Evolutionary conservation across 2,329 filamentous ascomycete genomes (phyloP), one percentile per base, ranked within the genome.

Genomic region (Trichoderma afroharzianum): DNA sequence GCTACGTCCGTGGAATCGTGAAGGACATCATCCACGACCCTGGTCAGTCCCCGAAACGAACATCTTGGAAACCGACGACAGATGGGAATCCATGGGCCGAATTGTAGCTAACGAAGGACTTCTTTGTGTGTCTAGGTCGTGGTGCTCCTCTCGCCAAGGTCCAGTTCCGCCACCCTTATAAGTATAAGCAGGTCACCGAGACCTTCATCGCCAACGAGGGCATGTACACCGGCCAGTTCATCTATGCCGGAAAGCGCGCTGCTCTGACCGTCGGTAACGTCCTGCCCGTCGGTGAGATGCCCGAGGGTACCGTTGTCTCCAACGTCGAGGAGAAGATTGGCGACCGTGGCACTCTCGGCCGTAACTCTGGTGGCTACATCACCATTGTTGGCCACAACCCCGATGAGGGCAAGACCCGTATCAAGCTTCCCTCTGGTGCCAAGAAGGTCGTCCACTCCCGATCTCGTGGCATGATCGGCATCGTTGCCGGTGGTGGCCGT

Each of bases 181-280:
- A 91, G 86, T 98, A 93, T 93, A 97, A 97, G 92, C 92, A 95
- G 84, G 88, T 94, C 85, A 95, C 92, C 85, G 95, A 99, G 92
- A 99, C 96, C 80, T 98, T 99, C 92, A 99, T 99, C 83, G 96
- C 96, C 87, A 99, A 98, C 88, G 96, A 98, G 90, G 96, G 96
- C 88, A 98, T 98, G 95, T 99, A 98, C 93, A 98, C 96, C 78
- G 96, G 96, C 84, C 96, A 99, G 87, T 99, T 99, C 91, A 94
- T 99, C 92, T 99, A 99, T 88, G 96, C 95, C 83, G 96, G 96
- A 84, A 99, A 99, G 94, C 96, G 97, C 88, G 96, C 96, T 81
- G 89, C 92, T 78, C 91, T 99, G 82, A 98, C 93, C 82, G 92
- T 99, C 85, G 96, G 96, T 86, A 99, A 99, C 90, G 87, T 99